phyloP scores from a whole-genome alignment of 129 eudicot genomes.

The Chrysanthemum lavandulifolium region DNA sequence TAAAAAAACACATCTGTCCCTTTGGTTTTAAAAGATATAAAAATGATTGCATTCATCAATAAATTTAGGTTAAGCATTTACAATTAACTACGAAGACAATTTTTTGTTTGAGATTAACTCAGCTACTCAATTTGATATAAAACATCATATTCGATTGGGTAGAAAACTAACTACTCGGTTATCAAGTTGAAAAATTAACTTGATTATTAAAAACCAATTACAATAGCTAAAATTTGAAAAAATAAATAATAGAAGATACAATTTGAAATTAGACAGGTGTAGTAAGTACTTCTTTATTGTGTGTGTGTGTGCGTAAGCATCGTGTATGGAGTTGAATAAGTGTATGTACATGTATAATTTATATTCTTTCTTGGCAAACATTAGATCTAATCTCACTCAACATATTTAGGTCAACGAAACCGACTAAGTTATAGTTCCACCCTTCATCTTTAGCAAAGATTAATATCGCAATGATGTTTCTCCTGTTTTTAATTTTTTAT shows the following conservation, averaged over 20 bases:
- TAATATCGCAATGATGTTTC: not conserved
- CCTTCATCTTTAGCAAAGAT: not conserved
- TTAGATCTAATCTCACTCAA: slow-evolving; percentile 23
- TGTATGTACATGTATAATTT: slow-evolving; percentile 17
- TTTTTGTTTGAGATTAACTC: too few relatives aligned
- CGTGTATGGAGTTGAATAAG: slow-evolving; percentile 20
- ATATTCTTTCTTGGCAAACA: slow-evolving; percentile 12
- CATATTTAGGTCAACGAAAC: slow-evolving; percentile 25
- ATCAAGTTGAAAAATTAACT: not conserved
- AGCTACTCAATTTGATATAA: too few relatives aligned
- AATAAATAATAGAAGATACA: not conserved
- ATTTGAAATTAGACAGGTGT: not conserved
- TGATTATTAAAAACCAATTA: not conserved
- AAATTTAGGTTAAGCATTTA: too few relatives aligned
- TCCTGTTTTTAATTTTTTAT: not conserved
- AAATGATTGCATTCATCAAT: too few relatives aligned
- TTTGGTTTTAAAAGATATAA: too few relatives aligned
- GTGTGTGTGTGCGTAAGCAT: not conserved
- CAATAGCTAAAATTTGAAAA: not conserved
- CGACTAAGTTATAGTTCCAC: slow-evolving; percentile 13
- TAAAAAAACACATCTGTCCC: too few relatives aligned
- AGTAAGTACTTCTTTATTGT: not conserved
- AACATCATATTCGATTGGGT: too few relatives aligned
- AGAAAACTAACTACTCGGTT: not conserved
- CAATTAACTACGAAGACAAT: too few relatives aligned